Conservation (phyloP, 1,284 basidiomycete genomes). For the Termitomyces sp. region DNA sequence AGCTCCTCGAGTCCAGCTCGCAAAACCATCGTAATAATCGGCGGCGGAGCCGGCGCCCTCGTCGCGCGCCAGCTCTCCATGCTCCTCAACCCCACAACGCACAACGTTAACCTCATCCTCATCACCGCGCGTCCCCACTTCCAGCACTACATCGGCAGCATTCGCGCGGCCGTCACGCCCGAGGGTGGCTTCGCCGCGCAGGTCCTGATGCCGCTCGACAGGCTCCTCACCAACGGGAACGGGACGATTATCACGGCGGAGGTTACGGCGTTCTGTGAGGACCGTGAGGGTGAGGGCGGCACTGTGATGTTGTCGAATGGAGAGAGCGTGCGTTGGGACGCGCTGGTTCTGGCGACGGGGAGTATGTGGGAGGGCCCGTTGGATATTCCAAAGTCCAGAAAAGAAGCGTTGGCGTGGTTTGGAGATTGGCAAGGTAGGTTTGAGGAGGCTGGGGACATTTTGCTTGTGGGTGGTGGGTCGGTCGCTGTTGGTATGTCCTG, state of each 20-base stretch:
- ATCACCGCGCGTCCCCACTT: conserved; percentile 33
- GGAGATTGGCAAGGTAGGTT: conserved; percentile 38
- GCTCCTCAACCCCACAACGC: conserved; percentile 29
- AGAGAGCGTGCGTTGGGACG: conserved; percentile 28
- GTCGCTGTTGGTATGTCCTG: conserved; percentile 45
- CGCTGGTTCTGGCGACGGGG: conserved; percentile 7
- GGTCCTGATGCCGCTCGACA: conserved; percentile 39
- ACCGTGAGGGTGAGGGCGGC: conserved; percentile 39
- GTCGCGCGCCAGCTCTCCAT: conserved; percentile 27
- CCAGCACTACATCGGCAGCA: conserved; percentile 25
- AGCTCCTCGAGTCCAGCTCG: neutral
- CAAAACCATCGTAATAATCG: conserved; percentile 34
- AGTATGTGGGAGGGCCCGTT: conserved; percentile 10
- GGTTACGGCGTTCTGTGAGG: conserved; percentile 34
- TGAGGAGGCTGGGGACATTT: conserved; percentile 43
- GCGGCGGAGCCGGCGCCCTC: conserved; percentile 29
- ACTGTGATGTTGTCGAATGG: conserved; percentile 32
- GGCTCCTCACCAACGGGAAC: conserved; percentile 39
- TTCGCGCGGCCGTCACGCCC: conserved; percentile 20
- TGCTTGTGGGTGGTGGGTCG: conserved; percentile 59
- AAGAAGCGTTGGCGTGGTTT: conserved; percentile 34
- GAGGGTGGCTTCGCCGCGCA: conserved; percentile 31
- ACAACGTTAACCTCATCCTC: conserved; percentile 29
- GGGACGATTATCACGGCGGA: conserved; percentile 39
- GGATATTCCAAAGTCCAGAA: conserved; percentile 33